Percentiles rank a stretch among this genome's conserved stretches.
Conservation (phyloP, 306 rosid species). For the Spatholobus suberectus region DNA sequence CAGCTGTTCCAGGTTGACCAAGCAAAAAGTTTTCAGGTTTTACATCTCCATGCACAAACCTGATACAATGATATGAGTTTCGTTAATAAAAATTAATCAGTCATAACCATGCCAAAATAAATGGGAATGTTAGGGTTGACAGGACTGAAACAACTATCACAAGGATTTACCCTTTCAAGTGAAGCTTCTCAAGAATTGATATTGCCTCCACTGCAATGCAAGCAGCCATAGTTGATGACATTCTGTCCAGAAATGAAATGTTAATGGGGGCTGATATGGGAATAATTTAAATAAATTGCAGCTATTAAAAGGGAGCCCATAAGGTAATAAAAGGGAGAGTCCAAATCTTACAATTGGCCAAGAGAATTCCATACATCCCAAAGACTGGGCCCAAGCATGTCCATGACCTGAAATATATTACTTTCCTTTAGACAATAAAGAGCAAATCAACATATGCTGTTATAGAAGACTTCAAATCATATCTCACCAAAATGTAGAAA, state of each 20-base stretch:
- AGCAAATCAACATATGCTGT: slow-evolving; percentile 26
- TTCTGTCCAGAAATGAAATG: slow-evolving; percentile 59
- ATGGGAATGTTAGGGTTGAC: slow-evolving; percentile 1
- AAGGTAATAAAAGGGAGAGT: slow-evolving; percentile 27
- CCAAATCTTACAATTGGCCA: slow-evolving; percentile 78
- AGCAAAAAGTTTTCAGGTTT: slow-evolving; percentile 96
- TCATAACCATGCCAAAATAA: slow-evolving; percentile 27
- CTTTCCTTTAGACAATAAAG: slow-evolving; percentile 42
- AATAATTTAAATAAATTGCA: not conserved
- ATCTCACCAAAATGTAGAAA: slow-evolving; percentile 89
- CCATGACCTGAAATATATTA: slow-evolving; percentile 79
- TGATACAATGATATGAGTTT: slow-evolving; percentile 39
- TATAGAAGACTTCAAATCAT: slow-evolving; percentile 41
- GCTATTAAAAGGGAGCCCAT: slow-evolving; percentile 4
- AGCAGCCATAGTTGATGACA: slow-evolving; percentile 91
- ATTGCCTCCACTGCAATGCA: slow-evolving; percentile 97
- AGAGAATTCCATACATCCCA: slow-evolving; percentile 94
- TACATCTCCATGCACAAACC: slow-evolving; percentile 98
- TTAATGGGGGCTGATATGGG: slow-evolving; percentile 28
- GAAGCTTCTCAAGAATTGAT: slow-evolving; percentile 96
- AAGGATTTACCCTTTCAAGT: slow-evolving; percentile 77
- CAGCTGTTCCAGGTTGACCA: slow-evolving; percentile 89
- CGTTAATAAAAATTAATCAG: slow-evolving; percentile 7
- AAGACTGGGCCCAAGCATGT: slow-evolving; percentile 96
- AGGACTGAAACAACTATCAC: not conserved